Conservation (phyloP, 2,329 filamentous ascomycete genomes). For the Phyllosticta citriasiana region DNA sequence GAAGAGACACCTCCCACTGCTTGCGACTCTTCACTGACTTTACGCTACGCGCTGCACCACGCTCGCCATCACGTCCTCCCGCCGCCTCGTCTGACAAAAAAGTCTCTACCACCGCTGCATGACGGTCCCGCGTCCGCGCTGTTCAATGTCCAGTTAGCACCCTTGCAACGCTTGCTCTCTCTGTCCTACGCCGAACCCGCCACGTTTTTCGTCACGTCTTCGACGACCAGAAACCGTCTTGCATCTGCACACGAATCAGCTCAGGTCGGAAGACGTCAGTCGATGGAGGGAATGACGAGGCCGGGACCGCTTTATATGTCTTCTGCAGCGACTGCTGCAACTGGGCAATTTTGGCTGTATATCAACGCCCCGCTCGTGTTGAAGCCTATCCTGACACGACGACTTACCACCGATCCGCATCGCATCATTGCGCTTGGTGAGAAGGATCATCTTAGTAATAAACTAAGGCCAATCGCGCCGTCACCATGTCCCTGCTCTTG, state of each 20-base stretch:
- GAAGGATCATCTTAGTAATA: neutral
- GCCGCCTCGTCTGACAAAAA: neutral
- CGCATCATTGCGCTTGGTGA: neutral
- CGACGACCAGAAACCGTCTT: no score
- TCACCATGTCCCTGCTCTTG: neutral
- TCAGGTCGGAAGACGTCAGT: neutral
- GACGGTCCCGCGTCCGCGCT: neutral
- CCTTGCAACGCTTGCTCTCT: no score
- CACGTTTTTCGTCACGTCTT: neutral
- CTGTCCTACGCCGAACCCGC: neutral
- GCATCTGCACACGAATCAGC: neutral
- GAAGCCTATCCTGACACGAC: neutral
- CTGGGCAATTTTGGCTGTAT: neutral
- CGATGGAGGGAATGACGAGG: neutral
- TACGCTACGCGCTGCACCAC: neutral
- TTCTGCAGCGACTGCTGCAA: neutral
- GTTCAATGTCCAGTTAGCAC: neutral
- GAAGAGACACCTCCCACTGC: neutral
- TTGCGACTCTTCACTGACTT: neutral
- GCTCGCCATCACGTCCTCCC: neutral
- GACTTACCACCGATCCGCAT: neutral
- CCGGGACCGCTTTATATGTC: neutral
- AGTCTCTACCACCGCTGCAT: neutral
- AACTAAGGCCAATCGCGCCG: neutral
- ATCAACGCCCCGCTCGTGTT: neutral